Conservation (phyloP, 2,329 filamentous ascomycete species). For the Paraphaeosphaeria minitans region DNA sequence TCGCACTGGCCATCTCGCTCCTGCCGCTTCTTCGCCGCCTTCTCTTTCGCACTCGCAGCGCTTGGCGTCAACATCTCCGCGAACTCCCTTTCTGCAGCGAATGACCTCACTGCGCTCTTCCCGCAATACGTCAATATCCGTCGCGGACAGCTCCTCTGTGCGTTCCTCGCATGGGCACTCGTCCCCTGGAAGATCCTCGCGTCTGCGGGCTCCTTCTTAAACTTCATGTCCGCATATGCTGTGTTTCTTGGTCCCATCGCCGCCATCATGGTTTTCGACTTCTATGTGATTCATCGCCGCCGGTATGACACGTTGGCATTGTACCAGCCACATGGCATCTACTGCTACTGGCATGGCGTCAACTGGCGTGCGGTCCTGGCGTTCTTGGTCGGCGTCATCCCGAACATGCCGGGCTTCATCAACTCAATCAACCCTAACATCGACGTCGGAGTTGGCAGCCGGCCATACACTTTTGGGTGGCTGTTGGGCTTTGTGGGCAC, state of each 20-base stretch:
- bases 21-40: slow-evolving; percentile 49
- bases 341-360: slow-evolving; percentile 58
- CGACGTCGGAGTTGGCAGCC: slow-evolving; percentile 53
- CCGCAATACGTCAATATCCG: slow-evolving; percentile 60
- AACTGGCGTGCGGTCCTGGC: slow-evolving; percentile 66
- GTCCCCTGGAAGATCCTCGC: slow-evolving; percentile 56
- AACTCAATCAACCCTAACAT: slow-evolving; percentile 49
- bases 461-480: slow-evolving; percentile 70
- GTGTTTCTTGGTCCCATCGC: slow-evolving; percentile 70
- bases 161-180: slow-evolving; percentile 51
- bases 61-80: slow-evolving; percentile 61
- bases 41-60: slow-evolving; percentile 55
- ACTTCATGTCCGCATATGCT: slow-evolving; percentile 70
- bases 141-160: slow-evolving; percentile 54
- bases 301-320: slow-evolving; percentile 59
- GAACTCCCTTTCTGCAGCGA: slow-evolving; percentile 60
- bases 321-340: slow-evolving; percentile 57
- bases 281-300: slow-evolving; percentile 60
- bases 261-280: slow-evolving; percentile 64
- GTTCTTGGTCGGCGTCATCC: slow-evolving; percentile 62
- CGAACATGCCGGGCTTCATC: slow-evolving; percentile 62
- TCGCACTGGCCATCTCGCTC: slow-evolving; percentile 47
- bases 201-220: slow-evolving; percentile 50
- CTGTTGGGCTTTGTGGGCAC: slow-evolving; percentile 64
- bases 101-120: slow-evolving; percentile 59